phyloP scores from a whole-genome alignment of 495 filamentous ascomycete species.

The Pyronema domesticum region DNA sequence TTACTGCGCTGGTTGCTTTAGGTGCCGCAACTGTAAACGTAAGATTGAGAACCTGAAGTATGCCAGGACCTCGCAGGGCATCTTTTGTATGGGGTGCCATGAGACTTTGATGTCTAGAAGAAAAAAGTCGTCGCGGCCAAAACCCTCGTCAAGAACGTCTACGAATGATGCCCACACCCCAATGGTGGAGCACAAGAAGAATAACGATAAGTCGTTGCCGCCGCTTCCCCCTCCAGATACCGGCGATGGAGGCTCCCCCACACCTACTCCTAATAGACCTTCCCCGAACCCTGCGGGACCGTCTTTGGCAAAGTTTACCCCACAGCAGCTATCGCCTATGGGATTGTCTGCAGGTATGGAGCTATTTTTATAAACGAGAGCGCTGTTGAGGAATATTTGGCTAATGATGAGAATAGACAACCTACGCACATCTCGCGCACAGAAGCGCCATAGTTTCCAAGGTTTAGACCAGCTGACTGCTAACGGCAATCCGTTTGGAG shows the following conservation, averaged over 20 bases:
- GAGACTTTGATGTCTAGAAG: conserved; percentile 94
- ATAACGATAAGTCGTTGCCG: conserved; percentile 70
- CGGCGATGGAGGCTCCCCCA: conserved; percentile 48
- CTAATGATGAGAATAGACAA: conserved; percentile 4
- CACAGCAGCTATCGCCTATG: conserved; percentile 20
- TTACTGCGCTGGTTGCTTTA: conserved; percentile 95
- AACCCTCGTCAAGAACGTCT: conserved; percentile 38
- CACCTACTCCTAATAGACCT: conserved; percentile 48
- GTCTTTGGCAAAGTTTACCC: conserved; percentile 16
- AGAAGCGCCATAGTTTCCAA: conserved; percentile 39
- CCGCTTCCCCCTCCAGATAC: conserved; percentile 66
- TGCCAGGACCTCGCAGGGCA: conserved; percentile 91
- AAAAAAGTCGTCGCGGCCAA: conserved; percentile 56
- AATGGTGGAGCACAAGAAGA: conserved; percentile 35
- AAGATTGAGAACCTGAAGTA: conserved; percentile 98
- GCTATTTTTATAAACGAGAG: not conserved
- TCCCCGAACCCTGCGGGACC: conserved; percentile 24
- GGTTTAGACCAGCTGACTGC: too few species aligned
- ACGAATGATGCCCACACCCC: conserved; percentile 39
- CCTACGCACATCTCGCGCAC: conserved; percentile 16
- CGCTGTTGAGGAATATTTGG: not conserved
- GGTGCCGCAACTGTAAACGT: conserved; percentile 92
- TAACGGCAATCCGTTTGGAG: conserved; percentile 34
- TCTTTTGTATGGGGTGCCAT: conserved; percentile 99
- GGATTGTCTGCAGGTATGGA: conserved; percentile 13